Base-by-base conservation (phyloP, 768 basidiomycete species). In the Russula abietina region DNA sequence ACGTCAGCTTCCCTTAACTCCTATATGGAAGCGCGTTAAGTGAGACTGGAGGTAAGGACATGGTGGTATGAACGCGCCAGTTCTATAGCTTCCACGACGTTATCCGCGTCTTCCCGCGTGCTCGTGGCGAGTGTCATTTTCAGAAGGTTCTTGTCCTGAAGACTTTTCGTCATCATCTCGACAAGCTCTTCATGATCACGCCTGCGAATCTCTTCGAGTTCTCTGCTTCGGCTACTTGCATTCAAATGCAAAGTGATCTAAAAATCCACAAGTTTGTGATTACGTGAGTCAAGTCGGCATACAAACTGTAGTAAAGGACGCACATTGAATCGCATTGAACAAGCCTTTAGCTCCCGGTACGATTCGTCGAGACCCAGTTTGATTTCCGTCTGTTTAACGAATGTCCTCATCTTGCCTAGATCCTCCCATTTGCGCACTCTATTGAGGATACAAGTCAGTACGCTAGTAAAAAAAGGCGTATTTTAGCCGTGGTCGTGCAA, bases 361-460 rank as follows among this genome's bases (percentile, higher is more conserved):
- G 64, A 66, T 17, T 57, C 45, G 16, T 67, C 67, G 8, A 67
- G 57, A 8, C 55, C 67, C 12, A 45, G 4, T 24, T 22, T 67
- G 54, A 67, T 67, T 33, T 66, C 65, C 1, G 59, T 60, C 46
- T 67, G 67, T 36, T 66, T 55, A 4, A 67, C 49, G 22, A 67
- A 58, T 9, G 64, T 59, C 60, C 26, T 48, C 55, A 67, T 56
- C 36, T 57, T 60, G 38, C 57, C 61, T 11, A 67, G 54, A 2
- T 51, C 57, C 2, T 33, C 67, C 67, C 65, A 67, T 32, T 49
- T 61, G 39, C 28, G 28, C 28, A 67, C 54, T 36, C 60, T 60
- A 9, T 56, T 26, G 33, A 59, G 66, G 38, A 67, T 61, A 12
- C 36, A 39, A 32, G 39, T 54, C n/a, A 67, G 39, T 26, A 66